These are phyloP conservation scores for Pythium sukuiense DNA, from an alignment of 352 stramenopile genomes.

Conservation along the genomic window DNA sequence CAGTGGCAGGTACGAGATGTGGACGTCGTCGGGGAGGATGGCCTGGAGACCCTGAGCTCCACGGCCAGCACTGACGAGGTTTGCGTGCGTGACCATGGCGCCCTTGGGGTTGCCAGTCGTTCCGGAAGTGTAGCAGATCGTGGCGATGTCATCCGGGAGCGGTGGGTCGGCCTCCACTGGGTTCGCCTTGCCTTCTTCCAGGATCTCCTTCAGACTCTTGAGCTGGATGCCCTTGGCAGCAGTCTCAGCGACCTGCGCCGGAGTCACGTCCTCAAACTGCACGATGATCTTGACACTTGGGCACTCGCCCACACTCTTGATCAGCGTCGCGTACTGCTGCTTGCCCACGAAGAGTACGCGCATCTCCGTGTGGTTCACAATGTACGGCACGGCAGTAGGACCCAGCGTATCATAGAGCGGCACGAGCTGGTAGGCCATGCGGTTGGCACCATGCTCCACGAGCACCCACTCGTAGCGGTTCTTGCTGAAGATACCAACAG, in stretches of 20 bases:
- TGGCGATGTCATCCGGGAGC: slow-evolving; percentile 75
- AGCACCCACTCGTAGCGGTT: slow-evolving; percentile 41
- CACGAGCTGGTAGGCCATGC: slow-evolving; percentile 46
- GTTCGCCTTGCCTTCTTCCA: slow-evolving; percentile 28
- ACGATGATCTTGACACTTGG: slow-evolving; percentile 38
- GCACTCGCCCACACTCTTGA: slow-evolving; percentile 34
- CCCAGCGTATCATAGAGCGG: slow-evolving; percentile 11
- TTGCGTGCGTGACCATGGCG: slow-evolving; percentile 89
- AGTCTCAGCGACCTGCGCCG: slow-evolving; percentile 28
- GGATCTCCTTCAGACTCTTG: slow-evolving; percentile 32
- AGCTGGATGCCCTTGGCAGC: slow-evolving; percentile 29
- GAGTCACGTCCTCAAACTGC: slow-evolving; percentile 38
- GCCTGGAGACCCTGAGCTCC: not conserved
- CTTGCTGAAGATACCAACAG: no score
- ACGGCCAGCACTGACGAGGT: slow-evolving; percentile 26
- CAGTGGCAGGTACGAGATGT: slow-evolving; percentile 95
- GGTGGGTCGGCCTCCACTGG: slow-evolving; percentile 37
- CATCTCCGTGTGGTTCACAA: slow-evolving; percentile 58
- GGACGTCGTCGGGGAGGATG: slow-evolving; percentile 52
- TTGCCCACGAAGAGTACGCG: slow-evolving; percentile 41
- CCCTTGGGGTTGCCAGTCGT: slow-evolving; percentile 97
- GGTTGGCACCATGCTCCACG: slow-evolving; percentile 39
- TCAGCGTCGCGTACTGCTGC: slow-evolving; percentile 41
- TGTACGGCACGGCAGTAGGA: slow-evolving; percentile 41
- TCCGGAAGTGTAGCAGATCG: slow-evolving; percentile 91